Conservation (phyloP, 345 rosid species). For the Pistacia atlantica region DNA sequence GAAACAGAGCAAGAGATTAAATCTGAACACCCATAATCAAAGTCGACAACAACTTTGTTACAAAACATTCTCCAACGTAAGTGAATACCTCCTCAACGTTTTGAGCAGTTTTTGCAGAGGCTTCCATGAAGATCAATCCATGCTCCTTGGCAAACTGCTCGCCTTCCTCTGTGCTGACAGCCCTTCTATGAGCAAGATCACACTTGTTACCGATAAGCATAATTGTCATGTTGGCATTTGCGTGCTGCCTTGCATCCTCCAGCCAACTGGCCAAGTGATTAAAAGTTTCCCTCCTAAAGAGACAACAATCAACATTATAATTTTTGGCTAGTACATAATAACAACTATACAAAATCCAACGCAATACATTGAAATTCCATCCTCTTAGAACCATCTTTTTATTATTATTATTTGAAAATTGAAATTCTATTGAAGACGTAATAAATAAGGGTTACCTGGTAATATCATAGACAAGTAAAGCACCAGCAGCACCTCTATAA, state of each 20-base stretch:
- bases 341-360: neutral
- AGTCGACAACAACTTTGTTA: neutral
- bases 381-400: neutral
- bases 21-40: neutral
- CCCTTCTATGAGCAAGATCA: slow-evolving; percentile 97
- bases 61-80: neutral
- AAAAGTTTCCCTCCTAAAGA: slow-evolving; percentile 84
- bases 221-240: slow-evolving; percentile 95
- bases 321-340: neutral
- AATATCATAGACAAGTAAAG: slow-evolving; percentile 96
- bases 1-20: neutral
- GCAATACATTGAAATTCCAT: neutral
- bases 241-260: slow-evolving; percentile 98
- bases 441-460: slow-evolving; percentile 53
- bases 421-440: neutral
- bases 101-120: slow-evolving; percentile 98
- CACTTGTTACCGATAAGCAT: slow-evolving; percentile 95
- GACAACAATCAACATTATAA: neutral
- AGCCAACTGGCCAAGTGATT: slow-evolving; percentile 97
- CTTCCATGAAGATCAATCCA: slow-evolving; percentile 97
- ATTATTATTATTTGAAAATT: no score
- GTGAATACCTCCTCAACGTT: slow-evolving; percentile 87
- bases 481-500: slow-evolving; percentile 98
- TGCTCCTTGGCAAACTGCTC: slow-evolving; percentile 96
- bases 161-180: slow-evolving; percentile 94